phyloP scores from a whole-genome alignment of 2,329 filamentous ascomycete genomes.

The Furcasterigmium sp. region DNA sequence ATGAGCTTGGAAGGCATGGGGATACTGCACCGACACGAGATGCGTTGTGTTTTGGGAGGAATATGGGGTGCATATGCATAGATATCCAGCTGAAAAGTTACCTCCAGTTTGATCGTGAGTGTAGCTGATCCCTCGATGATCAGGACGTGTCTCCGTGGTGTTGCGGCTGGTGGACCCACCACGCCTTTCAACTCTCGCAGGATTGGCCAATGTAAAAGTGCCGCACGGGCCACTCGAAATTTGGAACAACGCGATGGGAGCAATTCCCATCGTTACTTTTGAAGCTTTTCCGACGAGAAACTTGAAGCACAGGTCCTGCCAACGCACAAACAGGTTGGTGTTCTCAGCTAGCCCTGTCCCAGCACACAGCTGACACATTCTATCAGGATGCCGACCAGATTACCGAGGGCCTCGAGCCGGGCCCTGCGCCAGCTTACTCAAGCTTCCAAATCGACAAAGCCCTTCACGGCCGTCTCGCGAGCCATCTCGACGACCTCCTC shows the following conservation, averaged over 20 bases:
- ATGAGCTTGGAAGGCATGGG: too few species aligned
- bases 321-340: slow-evolving; percentile 7
- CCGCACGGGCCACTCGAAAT: slow-evolving; percentile 11
- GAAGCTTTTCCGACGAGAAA: slow-evolving; percentile 3
- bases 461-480: slow-evolving; percentile 6
- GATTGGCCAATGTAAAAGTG: slow-evolving; percentile 7
- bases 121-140: too few species aligned
- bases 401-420: slow-evolving; percentile 10
- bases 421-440: slow-evolving; percentile 10
- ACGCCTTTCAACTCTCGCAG: too few species aligned
- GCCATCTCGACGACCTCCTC: slow-evolving; percentile 19
- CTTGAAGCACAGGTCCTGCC: slow-evolving; percentile 4
- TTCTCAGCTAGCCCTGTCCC: background rate
- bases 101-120: too few species aligned
- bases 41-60: too few species aligned
- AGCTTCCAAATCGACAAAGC: slow-evolving; percentile 8
- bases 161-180: too few species aligned
- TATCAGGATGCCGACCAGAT: slow-evolving; percentile 10
- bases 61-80: too few species aligned
- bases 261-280: slow-evolving; percentile 11
- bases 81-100: too few species aligned
- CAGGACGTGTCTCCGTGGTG: too few species aligned
- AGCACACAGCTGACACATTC: background rate
- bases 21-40: too few species aligned
- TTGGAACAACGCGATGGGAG: slow-evolving; percentile 8